Conservation (phyloP, 2,329 filamentous ascomycete species). For the Botryotinia convoluta region DNA sequence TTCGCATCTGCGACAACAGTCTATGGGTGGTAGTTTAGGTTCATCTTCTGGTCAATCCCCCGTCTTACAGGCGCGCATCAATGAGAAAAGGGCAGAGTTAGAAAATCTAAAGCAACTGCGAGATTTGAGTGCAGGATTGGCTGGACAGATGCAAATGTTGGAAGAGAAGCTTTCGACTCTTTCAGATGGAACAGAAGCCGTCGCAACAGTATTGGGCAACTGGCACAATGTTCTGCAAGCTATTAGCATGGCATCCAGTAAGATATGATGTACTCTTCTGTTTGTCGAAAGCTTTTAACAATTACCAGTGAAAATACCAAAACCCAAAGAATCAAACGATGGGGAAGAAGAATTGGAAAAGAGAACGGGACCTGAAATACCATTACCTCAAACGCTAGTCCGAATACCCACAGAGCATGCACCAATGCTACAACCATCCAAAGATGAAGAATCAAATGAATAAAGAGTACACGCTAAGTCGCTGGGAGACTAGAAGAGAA, state of each 20-base stretch:
- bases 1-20: constrained; percentile 65
- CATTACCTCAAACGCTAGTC: constrained; percentile 77
- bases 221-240: constrained; percentile 72
- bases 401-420: constrained; percentile 81
- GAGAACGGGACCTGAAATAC: constrained; percentile 40
- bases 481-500: background rate
- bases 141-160: constrained; percentile 77
- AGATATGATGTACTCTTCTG: constrained; percentile 36
- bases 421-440: constrained; percentile 47
- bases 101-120: constrained; percentile 75
- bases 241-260: constrained; percentile 84
- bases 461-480: constrained; percentile 14
- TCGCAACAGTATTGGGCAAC: constrained; percentile 14
- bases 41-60: constrained; percentile 61
- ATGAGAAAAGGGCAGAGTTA: constrained; percentile 82
- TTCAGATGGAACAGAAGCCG: constrained; percentile 79
- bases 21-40: constrained; percentile 47
- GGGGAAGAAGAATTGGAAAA: constrained; percentile 45
- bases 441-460: constrained; percentile 23
- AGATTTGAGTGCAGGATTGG: constrained; percentile 74
- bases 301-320: constrained; percentile 64
- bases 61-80: constrained; percentile 69
- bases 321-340: constrained; percentile 48
- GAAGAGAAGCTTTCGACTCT: constrained; percentile 76
- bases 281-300: background rate